Percentiles rank a stretch among this genome's conserved stretches.
Evolutionary conservation across 2,329 filamentous ascomycete genomes (phyloP).

Genomic region (Grosmannia clavigera): DNA sequence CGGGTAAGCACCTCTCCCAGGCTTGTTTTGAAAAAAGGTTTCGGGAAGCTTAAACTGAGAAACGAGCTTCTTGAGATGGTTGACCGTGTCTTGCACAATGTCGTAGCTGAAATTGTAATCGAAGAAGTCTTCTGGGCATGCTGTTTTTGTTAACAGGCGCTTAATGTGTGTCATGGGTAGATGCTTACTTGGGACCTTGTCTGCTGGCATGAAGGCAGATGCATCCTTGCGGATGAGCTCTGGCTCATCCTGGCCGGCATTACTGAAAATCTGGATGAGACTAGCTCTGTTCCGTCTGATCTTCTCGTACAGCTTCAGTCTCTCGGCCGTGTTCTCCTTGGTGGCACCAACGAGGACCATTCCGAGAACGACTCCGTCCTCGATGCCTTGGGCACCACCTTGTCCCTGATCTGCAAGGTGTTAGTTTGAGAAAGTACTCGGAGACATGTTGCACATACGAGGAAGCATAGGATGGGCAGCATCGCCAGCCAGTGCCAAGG

Average conservation of each 20-base stretch:
- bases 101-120: conserved; percentile 3
- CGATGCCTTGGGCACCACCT: conserved; percentile 21
- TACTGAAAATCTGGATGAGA: conserved; percentile 22
- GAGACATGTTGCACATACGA: conserved; percentile 14
- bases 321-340: conserved; percentile 9
- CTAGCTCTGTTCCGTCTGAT: conserved; percentile 19
- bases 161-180: too few species aligned
- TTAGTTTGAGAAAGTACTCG: neutral
- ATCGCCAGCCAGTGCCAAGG: conserved; percentile 23
- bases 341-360: conserved; percentile 16
- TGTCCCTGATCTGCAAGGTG: conserved; percentile 24
- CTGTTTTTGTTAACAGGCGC: neutral
- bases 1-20: neutral
- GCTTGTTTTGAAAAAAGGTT: conserved; percentile 1
- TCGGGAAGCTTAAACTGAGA: neutral
- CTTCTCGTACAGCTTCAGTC: conserved; percentile 19
- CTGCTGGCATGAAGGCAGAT: conserved; percentile 2
- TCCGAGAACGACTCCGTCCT: conserved; percentile 20
- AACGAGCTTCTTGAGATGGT: neutral
- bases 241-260: conserved; percentile 14
- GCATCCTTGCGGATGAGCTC: conserved; percentile 5
- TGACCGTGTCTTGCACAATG: neutral
- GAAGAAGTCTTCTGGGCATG: conserved; percentile 2
- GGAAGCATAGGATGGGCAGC: conserved; percentile 27
- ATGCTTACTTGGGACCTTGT: conserved; percentile 7